Base-by-base conservation (phyloP, 1,139 yeast species). In the Candida labiduridarum region DNA sequence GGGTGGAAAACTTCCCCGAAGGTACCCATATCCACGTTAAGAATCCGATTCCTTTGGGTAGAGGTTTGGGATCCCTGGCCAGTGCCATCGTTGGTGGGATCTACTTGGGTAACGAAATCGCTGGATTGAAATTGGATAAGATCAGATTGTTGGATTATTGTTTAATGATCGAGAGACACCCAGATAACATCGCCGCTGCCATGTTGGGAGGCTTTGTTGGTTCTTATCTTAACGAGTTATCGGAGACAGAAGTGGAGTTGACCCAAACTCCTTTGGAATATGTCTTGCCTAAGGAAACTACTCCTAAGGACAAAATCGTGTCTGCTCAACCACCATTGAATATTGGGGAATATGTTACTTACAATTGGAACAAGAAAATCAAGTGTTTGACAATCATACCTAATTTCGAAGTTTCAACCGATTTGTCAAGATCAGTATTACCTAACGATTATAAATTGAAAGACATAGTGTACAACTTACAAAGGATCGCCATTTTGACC, bases 131-230 rank as follows among this genome's bases (percentile, higher is more conserved):
- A 1, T 82, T 90, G 55, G 74, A 85, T 49, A 92, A 88, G 67
- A 85, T 82, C 59, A 79, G 99, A 60, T 80, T 94, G 84, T 78
- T 94, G 63, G 99, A 94, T 70, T 94, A 89, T 74, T 90, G 97
- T 67, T 79, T 94, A 59, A 89, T 94, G 92, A 92, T 94, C 60
- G 99, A 94, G 73, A 84, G 98, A 65, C 99, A 94, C 63, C 99
- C 99, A 33, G 99, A 94, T 69, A 94, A 94, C 68, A 92, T 94
- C 63, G 92, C 97, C 19, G 99, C 99, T 34, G 97, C 99, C 43
- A 90, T 94, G 97, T 86, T 92, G 83, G 99, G 99, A 52, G 98
- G 99, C 4, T 94, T 94, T 68, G 96, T 92, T 38, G 99, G 99
- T 35, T 89, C 97, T 1, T 94, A 89, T 69, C 79, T 94, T 64